phyloP scores from a whole-genome alignment of 2,329 filamentous ascomycete species.

The Fusarium siculi region DNA sequence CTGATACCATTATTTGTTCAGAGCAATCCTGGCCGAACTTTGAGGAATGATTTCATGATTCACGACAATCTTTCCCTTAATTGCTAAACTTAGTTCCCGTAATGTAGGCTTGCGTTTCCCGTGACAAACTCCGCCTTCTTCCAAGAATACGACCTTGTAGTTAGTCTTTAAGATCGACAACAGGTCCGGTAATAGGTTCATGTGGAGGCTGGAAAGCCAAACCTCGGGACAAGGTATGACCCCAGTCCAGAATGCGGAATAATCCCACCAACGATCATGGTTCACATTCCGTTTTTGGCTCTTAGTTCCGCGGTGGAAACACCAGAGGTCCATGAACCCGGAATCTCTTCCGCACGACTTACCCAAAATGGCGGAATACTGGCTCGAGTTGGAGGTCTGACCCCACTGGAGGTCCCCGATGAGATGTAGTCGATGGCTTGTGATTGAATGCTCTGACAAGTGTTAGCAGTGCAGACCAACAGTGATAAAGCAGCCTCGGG shows the following conservation, averaged over 20 bases:
- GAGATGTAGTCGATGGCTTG: conserved; percentile 31
- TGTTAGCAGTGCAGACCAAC: background rate
- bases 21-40: background rate
- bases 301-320: background rate
- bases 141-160: background rate
- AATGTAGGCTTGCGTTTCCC: background rate
- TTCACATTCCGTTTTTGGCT: background rate
- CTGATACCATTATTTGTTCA: background rate
- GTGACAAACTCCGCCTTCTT: background rate
- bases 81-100: background rate
- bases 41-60: background rate
- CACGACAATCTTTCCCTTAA: background rate
- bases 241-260: background rate
- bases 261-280: background rate
- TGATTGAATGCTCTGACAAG: conserved; percentile 23
- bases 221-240: background rate
- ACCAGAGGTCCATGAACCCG: background rate
- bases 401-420: conserved; percentile 32
- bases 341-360: background rate
- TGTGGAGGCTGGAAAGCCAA: background rate
- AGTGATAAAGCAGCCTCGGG: background rate
- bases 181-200: background rate
- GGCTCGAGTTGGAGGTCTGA: background rate
- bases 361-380: conserved; percentile 1
- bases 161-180: background rate